Evolutionary conservation across 768 basidiomycete genomes (phyloP), one percentile per base, ranked within the genome.

Genomic region (Mycena galopus): DNA sequence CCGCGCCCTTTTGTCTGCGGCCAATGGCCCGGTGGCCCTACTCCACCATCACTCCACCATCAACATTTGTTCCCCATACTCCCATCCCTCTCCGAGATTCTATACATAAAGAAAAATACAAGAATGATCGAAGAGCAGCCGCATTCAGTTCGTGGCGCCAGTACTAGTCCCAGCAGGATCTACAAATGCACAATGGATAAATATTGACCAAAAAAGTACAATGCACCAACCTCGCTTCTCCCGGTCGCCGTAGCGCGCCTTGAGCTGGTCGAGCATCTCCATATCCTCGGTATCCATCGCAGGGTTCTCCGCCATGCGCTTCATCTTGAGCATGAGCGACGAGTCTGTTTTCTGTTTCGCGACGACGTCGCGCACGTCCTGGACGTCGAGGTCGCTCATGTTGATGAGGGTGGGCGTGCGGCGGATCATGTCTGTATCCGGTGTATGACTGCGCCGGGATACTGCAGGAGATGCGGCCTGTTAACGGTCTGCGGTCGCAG

Each of bases 331-430:
- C 67, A 87, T 79, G 57, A 84, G 79, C 2, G 82, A 79, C 19
- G 80, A 79, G 6, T 87, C 85, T 10, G 81, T 76, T 72, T 86
- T 88, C 71, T 89, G 87, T 73, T 87, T 84, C 29, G 83, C 82
- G 5, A 89, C 84, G 77, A 91, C 80, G 59, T 91, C 89, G 50
- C 93, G 90, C 50, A 95, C 85, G 72, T 94, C 93, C 83, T 95
- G 92, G 32, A 96, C 91, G 79, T 95, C 94, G 25, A 86, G 80
- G 79, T 95, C 94, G 71, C 85, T 89, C 89, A 96, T 90, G 32
- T 87, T 88, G 73, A 96, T 93, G 66, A 93, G 86, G 1, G 94
- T 94, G 7, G 94, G 94, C 25, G 87, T 86, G 59, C 94, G 87
- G 60, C 94, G 90, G 78, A 96, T 93, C 94, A 96, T 91, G 37